Evolutionary conservation across 768 basidiomycete genomes (phyloP), one percentile per base, ranked within the genome.

Genomic region (Hypholoma sublateritium): DNA sequence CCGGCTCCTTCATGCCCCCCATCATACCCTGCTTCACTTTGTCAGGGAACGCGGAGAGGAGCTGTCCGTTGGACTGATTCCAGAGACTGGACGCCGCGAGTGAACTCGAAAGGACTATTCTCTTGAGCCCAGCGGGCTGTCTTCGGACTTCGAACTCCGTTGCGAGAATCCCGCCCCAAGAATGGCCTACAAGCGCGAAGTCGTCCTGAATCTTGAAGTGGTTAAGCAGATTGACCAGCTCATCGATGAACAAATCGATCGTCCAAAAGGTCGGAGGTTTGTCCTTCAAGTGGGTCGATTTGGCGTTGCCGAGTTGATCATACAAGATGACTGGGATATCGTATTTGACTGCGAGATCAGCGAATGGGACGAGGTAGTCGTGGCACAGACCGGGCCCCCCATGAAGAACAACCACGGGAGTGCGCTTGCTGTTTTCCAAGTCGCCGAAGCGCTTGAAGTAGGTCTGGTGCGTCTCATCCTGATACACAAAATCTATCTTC

Each of bases 81-180:
- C 28, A 32, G 28, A 32, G 28, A 32, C 6, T 9, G 28, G 28
- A 32, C 28, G 28, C 5, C 28, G 28, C 28, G 28, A 32, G 28
- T 32, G 28, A 32, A 32, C 9, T 32, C 28, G 28, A 32, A 32
- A 32, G 66, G 12, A 77, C 60, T 9, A 76, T 51, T 35, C 54
- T 70, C 36, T 65, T 69, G 2, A 81, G 56, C 1, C 77, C 42
- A 22, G 22, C 77, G 2, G 79, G 79, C n/a, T 74, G 69, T 12
- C 70, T 68, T 22, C 67, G 58, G 43, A 73, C 65, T 3, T 61
- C 76, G 50, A 76, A 79, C 28, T 78, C 72, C 2, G 69, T 58
- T 0, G 70, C 80, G 13, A 84, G 69, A 68, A 82, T 82, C 1
- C 77, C 81, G 17, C 82, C 83, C 82, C 82, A 82, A 3, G 80